Evolutionary conservation across 2,329 filamentous ascomycete species (phyloP).

Genomic region (Thielaviopsis musarum): DNA sequence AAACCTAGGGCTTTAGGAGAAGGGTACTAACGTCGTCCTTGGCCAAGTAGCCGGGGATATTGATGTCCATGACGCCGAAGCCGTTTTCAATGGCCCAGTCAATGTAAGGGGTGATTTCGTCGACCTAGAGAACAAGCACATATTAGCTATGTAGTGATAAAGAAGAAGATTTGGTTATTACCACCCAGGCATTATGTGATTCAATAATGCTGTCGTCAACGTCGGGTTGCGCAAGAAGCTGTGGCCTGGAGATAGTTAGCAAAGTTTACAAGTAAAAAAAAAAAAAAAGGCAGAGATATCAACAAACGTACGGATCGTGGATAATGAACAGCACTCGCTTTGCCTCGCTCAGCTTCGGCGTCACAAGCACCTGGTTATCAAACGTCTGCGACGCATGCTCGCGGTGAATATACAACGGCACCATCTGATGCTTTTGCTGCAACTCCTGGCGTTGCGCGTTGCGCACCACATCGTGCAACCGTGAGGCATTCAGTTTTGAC

Average conservation of each 20-base stretch:
- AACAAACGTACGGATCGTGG: slow-evolving; percentile 60
- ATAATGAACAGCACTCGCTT: slow-evolving; percentile 68
- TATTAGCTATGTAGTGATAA: background rate
- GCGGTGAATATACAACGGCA: slow-evolving; percentile 62
- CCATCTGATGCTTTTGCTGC: slow-evolving; percentile 59
- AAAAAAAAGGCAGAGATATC: background rate
- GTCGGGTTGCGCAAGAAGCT: slow-evolving; percentile 50
- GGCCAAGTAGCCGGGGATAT: slow-evolving; percentile 65
- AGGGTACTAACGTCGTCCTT: slow-evolving; percentile 29
- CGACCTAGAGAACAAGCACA: slow-evolving; percentile 40
- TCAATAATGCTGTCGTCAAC: slow-evolving; percentile 57
- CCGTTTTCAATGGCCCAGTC: slow-evolving; percentile 63
- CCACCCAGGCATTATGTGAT: slow-evolving; percentile 74
- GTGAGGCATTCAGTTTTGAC: slow-evolving; percentile 35
- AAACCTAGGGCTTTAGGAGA: background rate
- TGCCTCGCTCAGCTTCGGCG: slow-evolving; percentile 48
- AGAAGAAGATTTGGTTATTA: slow-evolving; percentile 25
- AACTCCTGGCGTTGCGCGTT: slow-evolving; percentile 57
- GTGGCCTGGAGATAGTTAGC: slow-evolving; percentile 33
- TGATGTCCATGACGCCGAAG: slow-evolving; percentile 81
- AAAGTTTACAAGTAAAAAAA: background rate
- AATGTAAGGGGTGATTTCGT: slow-evolving; percentile 65
- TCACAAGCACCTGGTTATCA: slow-evolving; percentile 73
- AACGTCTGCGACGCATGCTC: slow-evolving; percentile 59
- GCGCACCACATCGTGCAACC: slow-evolving; percentile 67